Base-by-base conservation (phyloP, 192 early-diverging fungal species). In the Chytriomyces hyalinus region DNA sequence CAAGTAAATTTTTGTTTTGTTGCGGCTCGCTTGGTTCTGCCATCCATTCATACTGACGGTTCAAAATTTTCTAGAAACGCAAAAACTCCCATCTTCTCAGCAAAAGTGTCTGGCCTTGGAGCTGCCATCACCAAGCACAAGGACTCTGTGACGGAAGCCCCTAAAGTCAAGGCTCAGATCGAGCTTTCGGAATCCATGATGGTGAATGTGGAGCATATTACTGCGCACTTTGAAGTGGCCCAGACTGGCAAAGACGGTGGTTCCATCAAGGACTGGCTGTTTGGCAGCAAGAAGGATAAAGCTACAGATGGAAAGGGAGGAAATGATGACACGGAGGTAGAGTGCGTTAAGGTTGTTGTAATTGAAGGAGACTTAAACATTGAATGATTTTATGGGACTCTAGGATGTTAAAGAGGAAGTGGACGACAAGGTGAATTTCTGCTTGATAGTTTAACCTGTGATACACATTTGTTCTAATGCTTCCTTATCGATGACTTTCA, bases 101-200 rank as follows among this genome's bases (percentile, higher is more conserved):
- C 90, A 9, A 89, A 85, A 11, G 77, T 98, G 45, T 71, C 85
- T 22, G 96, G 95, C 24, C 78, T 99, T 36, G 81, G 87, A 5
- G 90, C 84, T 0, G 91, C 94, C 6, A 72, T 93, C 43, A 85
- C 86, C n/a, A 88, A 89, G 67, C 87, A 90, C 75, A 90, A 92
- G 67, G 83, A 85, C 6, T 60, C 60, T 13, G 49, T 73, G 13
- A 43, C 68, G 20, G 76, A 79, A 3, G 84, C 75, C 50, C 93
- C 93, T 50, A 97, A 96, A 81, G 94, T 99, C 49, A 92, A 93
- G 48, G 91, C 93, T 6, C 82, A 89, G 6, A 85, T 98, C 68
- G 91, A 93, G 79, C 85, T 97, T 48, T 92, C 89, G 46, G 93
- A 96, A 49, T 90, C 93, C 49, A 93, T 94, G 60, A 57, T 92